These are phyloP conservation scores for Aristolochia californica DNA, from an alignment of 164 flowering plant species.

Conservation along the genomic window DNA sequence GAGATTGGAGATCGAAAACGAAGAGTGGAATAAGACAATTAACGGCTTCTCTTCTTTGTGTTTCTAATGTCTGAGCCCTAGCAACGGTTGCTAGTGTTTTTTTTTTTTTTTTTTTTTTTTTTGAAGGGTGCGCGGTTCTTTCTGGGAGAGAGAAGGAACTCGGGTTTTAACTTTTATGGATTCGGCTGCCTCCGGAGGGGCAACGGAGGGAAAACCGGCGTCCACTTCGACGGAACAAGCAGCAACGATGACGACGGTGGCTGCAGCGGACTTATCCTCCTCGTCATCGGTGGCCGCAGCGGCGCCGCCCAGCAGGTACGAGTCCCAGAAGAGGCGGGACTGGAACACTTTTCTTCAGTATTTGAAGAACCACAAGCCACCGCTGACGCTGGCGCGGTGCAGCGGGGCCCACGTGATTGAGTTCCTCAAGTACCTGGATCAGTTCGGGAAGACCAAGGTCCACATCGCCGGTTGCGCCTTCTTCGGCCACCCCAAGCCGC, in stretches of 20 bases:
- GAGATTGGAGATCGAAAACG: too few relatives aligned
- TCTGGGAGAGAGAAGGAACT: background rate
- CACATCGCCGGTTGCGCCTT: constrained; percentile 66
- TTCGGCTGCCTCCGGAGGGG: background rate
- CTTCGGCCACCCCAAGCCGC: constrained; percentile 67
- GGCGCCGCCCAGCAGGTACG: constrained; percentile 50
- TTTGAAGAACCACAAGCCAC: constrained; percentile 70
- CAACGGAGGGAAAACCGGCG: background rate
- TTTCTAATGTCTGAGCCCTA: too few relatives aligned
- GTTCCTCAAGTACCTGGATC: constrained; percentile 70
- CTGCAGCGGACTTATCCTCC: background rate
- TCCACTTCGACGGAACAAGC: background rate
- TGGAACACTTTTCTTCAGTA: constrained; percentile 80
- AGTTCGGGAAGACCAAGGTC: constrained; percentile 75
- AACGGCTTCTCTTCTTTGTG: too few relatives aligned
- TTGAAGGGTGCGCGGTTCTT: too few relatives aligned
- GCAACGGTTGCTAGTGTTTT: too few relatives aligned
- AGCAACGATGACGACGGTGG: background rate
- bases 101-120: too few relatives aligned
- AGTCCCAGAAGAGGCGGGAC: constrained; percentile 67
- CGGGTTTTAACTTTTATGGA: background rate
- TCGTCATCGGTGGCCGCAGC: too few relatives aligned
- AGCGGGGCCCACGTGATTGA: constrained; percentile 77
- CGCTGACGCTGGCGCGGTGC: constrained; percentile 62
- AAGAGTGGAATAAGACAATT: too few relatives aligned